phyloP scores from a whole-genome alignment of 2,329 filamentous ascomycete genomes.

The Calonectria crousiana region DNA sequence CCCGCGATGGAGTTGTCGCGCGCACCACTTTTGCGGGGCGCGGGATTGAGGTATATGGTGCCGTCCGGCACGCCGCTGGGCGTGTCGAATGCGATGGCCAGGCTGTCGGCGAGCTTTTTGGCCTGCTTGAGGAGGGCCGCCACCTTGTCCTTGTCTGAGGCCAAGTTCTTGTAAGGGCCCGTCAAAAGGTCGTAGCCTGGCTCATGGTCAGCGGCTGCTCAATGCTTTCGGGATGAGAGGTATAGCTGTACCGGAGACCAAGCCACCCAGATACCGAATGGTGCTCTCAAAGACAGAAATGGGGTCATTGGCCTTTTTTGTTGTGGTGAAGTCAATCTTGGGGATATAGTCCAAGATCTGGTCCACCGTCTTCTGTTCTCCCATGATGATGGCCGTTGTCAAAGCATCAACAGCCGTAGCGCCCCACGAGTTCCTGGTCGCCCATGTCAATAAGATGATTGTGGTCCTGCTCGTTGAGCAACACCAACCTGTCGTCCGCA shows the following conservation, averaged over 20 bases:
- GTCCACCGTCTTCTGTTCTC: constrained; percentile 73
- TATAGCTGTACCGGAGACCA: constrained; percentile 72
- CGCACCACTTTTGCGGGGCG: constrained; percentile 60
- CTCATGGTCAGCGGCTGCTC: not conserved
- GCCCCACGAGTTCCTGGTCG: constrained; percentile 82
- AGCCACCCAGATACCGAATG: constrained; percentile 86
- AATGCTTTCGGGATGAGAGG: not conserved
- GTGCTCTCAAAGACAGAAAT: constrained; percentile 92
- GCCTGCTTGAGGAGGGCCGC: constrained; percentile 75
- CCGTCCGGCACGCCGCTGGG: constrained; percentile 81
- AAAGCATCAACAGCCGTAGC: constrained; percentile 86
- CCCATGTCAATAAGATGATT: constrained; percentile 60
- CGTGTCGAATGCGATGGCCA: constrained; percentile 84
- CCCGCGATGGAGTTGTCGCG: constrained; percentile 79
- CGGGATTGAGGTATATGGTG: constrained; percentile 69
- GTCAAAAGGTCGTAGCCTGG: constrained; percentile 77
- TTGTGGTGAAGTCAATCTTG: constrained; percentile 77
- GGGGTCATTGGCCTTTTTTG: constrained; percentile 54
- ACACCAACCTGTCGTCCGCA: constrained; percentile 74
- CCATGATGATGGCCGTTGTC: constrained; percentile 84
- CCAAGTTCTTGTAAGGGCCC: constrained; percentile 70
- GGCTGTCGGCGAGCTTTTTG: constrained; percentile 74
- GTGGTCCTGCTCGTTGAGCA: constrained; percentile 34
- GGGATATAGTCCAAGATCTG: constrained; percentile 79
- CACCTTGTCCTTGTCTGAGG: constrained; percentile 58